Evolutionary conservation across 2,329 filamentous ascomycete genomes (phyloP), one percentile per base, ranked within the genome.

Genomic region (Aspergillus sp.): DNA sequence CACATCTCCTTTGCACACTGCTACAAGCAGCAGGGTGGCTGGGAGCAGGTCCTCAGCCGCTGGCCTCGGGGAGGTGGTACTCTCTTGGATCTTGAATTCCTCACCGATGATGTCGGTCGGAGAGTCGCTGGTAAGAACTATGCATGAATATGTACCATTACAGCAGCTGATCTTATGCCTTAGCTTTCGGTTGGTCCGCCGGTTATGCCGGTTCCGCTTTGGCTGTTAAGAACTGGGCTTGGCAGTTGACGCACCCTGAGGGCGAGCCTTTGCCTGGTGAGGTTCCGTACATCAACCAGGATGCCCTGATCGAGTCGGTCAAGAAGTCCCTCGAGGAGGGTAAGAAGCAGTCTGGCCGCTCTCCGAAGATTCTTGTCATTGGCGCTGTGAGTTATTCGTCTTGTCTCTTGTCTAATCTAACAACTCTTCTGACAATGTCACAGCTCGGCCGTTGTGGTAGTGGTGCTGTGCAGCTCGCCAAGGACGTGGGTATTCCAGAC

Each of bases 71-170:
- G 91, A 60, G 87, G 87, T 57, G 91, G 91, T 67, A 89, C 86
- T 0, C 85, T 97, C 13, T 86, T 92, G 61, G 93, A 97, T 71
- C 84, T 97, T 39, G 93, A 97, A 74, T 97, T 97, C 75, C 82
- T 97, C 39, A 85, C 86, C 41, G 89, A 96, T 67, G 85, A 88
- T 65, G 83, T 80, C 30, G 90, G 90, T 39, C 82, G 90, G 85
- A 72, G 77, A 63, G 77, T 79, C 59, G 78, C 77, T 65, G 75
- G 73, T 75, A 61, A 64, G 71, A 47, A 12, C 8, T 32, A n/a
- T 28, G 25, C 13, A 47, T n/a, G 23, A 45, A 19, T 23, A 5
- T 45, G 10, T 45, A 12, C 10, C 19, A 55, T 17, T 32, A 19
- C 13, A 25, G 45, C 47, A 45, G 55, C 59, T 67, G 30, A 64